Evolutionary conservation across 441 rosid genomes (phyloP), one percentile per base, ranked within the genome.

Genomic region (Brassica balearica): DNA sequence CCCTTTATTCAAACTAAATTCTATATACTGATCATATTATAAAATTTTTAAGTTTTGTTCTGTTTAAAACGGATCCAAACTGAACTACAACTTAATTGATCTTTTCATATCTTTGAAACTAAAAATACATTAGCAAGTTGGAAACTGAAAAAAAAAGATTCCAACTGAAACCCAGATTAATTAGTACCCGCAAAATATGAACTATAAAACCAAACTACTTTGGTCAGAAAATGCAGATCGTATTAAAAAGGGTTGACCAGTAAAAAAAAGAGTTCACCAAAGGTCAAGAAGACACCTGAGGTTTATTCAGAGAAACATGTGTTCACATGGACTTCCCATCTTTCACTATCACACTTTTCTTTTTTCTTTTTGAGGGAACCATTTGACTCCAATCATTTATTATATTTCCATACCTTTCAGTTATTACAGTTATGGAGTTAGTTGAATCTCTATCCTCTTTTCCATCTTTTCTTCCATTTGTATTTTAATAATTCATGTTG

Each of bases 381-480:
- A 69, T 75, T 70, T 80, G 79, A 70, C 64, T 71, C 65, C 68
- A 74, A 75, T 61, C 83, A 72, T 76, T 76, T 72, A 76, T 66
- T 80, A 38, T 72, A 72, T 76, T 80, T 77, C 81, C 84, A 71
- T 84, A 74, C 69, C 60, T 80, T 84, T 82, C 90, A 87, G 93
- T 89, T 89, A 87, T 83, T 86, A 82, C 88, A 69, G 93, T 89
- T 87, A 84, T 71, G 81, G 79, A 80, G 87, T 87, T 83, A 80
- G 88, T 84, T 87, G 85, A 72, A 53, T 14, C 20, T 51, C 58
- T 51, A 14, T n/a, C 73, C 48, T 60, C 60, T 46, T 65, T 23
- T n/a, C n/a, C 8, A 3, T 61, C 5, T 58, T 73, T 17, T 41
- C 20, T 60, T 56, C 43, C 38, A 17, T 36, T 46, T 69, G 34